Conservation (phyloP, 2,329 filamentous ascomycete species). For the Leptographium radiaticola region DNA sequence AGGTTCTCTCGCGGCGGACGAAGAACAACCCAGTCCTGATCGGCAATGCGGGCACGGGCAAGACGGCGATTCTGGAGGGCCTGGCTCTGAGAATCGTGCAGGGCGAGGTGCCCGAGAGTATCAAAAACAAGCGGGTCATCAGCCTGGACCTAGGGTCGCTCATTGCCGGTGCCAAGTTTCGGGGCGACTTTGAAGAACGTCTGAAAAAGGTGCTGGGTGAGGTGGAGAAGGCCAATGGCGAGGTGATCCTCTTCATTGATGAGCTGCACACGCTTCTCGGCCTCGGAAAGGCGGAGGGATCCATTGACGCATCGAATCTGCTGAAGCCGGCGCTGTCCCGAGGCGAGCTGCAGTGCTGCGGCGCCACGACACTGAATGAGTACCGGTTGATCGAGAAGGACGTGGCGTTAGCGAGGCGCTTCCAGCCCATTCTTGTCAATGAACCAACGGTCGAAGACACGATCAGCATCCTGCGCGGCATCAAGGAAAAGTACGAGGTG, state of each 20-base stretch:
- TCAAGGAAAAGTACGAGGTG: conserved; percentile 96
- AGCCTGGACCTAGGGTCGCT: conserved; percentile 79
- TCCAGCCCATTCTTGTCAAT: conserved; percentile 88
- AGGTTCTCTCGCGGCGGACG: conserved; percentile 80
- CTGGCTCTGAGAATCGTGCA: conserved; percentile 79
- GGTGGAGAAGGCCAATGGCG: conserved; percentile 76
- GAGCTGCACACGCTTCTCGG: conserved; percentile 87
- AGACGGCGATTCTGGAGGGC: conserved; percentile 87
- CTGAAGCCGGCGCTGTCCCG: conserved; percentile 87
- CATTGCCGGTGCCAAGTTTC: conserved; percentile 89
- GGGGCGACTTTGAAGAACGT: conserved; percentile 92
- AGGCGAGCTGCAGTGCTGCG: conserved; percentile 88
- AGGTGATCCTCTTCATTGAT: conserved; percentile 90
- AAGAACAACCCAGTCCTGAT: conserved; percentile 97
- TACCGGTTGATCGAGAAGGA: conserved; percentile 94
- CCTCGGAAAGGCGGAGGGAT: conserved; percentile 87
- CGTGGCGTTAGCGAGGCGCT: conserved; percentile 78
- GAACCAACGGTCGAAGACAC: conserved; percentile 87
- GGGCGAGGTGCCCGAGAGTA: conserved; percentile 88
- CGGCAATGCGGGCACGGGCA: conserved; percentile 79
- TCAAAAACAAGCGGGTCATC: conserved; percentile 88
- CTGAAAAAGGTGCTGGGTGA: conserved; percentile 85
- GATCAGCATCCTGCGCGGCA: conserved; percentile 86
- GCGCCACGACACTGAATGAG: conserved; percentile 84
- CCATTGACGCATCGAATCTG: conserved; percentile 90